Evolutionary conservation across 805 yeast genomes (phyloP), one percentile per base, ranked within the genome.

Genomic region (Suhomyces sp.): DNA sequence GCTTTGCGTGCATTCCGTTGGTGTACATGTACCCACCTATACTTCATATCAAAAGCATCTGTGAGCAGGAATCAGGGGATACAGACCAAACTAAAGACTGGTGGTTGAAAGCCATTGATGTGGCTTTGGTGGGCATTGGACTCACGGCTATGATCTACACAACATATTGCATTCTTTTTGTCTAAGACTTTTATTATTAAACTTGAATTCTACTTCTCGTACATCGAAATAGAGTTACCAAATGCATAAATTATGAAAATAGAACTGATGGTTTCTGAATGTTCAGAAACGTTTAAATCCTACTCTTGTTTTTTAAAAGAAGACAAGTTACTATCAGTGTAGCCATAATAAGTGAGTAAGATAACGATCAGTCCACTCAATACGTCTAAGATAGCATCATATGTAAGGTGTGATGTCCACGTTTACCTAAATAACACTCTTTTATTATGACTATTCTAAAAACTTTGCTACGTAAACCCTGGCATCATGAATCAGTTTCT

Each of bases 11-110:
- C 62, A 86, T 88, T 51, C 96, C 96, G 1, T 77, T 88, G 71
- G 94, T 88, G 5, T 88, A 88, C 71, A 85, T 88, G 83, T 87
- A 88, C 62, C 94, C 96, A 7, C 94, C 96, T 15, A 76, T 88
- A 77, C 71, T 88, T 50, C 94, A 88, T 62, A 73, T 83, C 51
- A 79, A 73, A 62, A 73, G 83, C 51, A 81, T 84, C 55, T 74
- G 79, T 54, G 59, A 56, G 35, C 60, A 57, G 33, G 56, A 57
- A 50, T 5, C 9, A 26, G 60, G 58, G 1, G 48, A 62, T 17
- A 40, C 45, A 2, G 69, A 65, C 48, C 61, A 54, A 10, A 73
- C 76, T 9, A 61, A 69, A 27, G 65, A 76, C 12, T 69, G 61
- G 42, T 64, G 61, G 53, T 69, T 76, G 65, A 77, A 79, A 31